A percentile compares a stretch with the other conserved stretches of the same genome.
phyloP scores from a whole-genome alignment of 2,329 filamentous ascomycete genomes.

The Aspergillus brunneoviolaceus region DNA sequence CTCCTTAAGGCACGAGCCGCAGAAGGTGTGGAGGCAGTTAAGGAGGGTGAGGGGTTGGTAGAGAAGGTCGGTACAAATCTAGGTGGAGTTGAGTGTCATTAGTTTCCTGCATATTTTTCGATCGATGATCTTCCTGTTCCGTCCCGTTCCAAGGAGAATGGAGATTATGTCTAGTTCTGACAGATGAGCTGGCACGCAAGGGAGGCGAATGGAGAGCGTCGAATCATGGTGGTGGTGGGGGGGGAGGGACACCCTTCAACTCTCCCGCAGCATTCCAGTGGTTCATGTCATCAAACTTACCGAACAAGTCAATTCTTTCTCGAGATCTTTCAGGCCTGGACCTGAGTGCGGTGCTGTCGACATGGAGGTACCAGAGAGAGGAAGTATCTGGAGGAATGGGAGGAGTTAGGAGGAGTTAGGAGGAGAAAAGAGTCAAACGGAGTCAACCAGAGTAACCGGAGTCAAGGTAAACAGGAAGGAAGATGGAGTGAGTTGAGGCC shows the following conservation, averaged over 20 bases:
- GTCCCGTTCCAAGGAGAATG: neutral
- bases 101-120: neutral
- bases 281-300: constrained; percentile 56
- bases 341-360: constrained; percentile 18
- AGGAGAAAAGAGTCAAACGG: neutral
- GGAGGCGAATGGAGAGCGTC: neutral
- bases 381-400: neutral
- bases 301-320: constrained; percentile 93
- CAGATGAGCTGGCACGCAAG: neutral
- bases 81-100: neutral
- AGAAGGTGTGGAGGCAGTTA: constrained; percentile 94
- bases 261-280: neutral
- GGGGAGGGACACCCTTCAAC: neutral
- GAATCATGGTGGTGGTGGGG: constrained; percentile 4
- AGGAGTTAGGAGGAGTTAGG: neutral
- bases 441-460: constrained; percentile 6
- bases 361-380: constrained; percentile 16
- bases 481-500: neutral
- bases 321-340: constrained; percentile 63
- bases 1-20: constrained; percentile 90
- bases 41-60: constrained; percentile 88
- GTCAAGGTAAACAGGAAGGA: neutral
- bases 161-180: neutral
- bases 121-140: neutral
- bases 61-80: constrained; percentile 97